A percentile compares a stretch with the other conserved stretches of the same genome.
Evolutionary conservation across 805 yeast species (phyloP).

Genomic region (Starmerella gropengiesseri): DNA sequence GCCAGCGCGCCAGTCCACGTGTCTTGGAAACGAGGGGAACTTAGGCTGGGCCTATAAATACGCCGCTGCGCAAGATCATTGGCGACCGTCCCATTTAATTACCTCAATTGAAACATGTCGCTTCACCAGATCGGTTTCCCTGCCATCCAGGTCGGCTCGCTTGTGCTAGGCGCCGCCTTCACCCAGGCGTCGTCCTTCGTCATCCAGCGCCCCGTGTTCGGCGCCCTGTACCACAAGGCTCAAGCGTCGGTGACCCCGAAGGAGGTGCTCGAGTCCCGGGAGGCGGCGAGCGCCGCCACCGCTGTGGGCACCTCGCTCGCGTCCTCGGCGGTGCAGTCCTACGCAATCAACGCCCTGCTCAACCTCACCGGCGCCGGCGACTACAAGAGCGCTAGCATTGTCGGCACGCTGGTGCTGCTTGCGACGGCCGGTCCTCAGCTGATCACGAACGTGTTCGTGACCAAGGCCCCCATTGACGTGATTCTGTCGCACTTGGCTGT

Average conservation of each 20-base stretch:
- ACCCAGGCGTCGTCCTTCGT: constrained; percentile 30
- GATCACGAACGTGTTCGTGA: constrained; percentile 28
- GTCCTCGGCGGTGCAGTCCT: constrained; percentile 33
- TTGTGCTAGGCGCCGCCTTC: constrained; percentile 34
- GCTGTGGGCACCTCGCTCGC: constrained; percentile 29
- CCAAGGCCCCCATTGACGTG: constrained; percentile 30
- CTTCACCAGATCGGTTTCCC: constrained; percentile 21
- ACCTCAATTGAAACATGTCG: constrained; percentile 18
- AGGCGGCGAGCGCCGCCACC: constrained; percentile 31
- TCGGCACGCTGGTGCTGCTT: constrained; percentile 33
- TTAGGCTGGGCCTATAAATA: not conserved
- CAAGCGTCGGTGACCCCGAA: constrained; percentile 28
- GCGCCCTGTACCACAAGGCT: constrained; percentile 33
- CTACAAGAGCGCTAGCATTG: constrained; percentile 33
- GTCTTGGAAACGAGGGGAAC: too few relatives aligned
- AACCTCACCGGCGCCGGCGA: constrained; percentile 32
- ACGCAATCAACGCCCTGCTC: constrained; percentile 33
- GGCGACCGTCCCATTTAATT: not conserved
- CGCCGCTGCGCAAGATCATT: too few relatives aligned
- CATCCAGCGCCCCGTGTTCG: constrained; percentile 32
- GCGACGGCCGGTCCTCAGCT: constrained; percentile 31
- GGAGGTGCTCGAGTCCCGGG: constrained; percentile 31
- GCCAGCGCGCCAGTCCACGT: too few relatives aligned
- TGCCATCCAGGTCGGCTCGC: constrained; percentile 25
- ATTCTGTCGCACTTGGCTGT: constrained; percentile 28